phyloP scores from a whole-genome alignment of 225 moss, liverwort and hornwort species.

The Marchantia paleacea region DNA sequence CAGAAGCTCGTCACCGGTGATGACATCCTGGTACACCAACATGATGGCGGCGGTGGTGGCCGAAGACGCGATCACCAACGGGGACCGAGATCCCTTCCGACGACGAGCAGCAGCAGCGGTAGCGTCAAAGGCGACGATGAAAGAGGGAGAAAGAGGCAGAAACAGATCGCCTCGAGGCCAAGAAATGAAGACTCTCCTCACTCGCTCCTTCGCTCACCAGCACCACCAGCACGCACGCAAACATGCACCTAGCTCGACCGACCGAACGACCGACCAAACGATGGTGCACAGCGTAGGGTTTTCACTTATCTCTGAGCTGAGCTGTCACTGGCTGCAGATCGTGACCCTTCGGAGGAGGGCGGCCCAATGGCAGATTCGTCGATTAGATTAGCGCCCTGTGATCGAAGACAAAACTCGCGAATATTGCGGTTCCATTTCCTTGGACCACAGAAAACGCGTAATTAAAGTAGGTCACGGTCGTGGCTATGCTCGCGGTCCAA shows the following conservation, averaged over 20 bases:
- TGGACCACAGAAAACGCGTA: not conserved
- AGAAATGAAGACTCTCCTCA: not conserved
- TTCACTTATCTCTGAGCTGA: not conserved
- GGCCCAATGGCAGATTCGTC: not conserved
- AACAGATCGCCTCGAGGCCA: not conserved
- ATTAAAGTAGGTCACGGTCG: no score
- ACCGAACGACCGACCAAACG: not conserved
- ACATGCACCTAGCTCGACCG: not conserved
- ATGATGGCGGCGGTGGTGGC: conserved; percentile 17
- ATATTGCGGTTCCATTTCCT: not conserved
- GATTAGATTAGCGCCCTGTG: not conserved
- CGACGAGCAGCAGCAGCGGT: not conserved
- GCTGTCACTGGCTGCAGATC: not conserved
- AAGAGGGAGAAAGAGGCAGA: not conserved
- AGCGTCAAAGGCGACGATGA: no score
- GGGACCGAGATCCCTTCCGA: not conserved
- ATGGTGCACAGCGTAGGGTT: conserved; percentile 6
- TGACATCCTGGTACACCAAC: conserved; percentile 46
- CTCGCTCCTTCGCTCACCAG: not conserved
- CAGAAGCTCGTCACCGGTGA: conserved; percentile 83
- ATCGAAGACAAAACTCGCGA: not conserved
- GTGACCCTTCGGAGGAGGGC: not conserved
- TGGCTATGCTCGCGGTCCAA: no score
- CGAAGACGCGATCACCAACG: not conserved
- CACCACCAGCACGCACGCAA: not conserved